A percentile compares a stretch with the other conserved stretches of the same genome.
Conservation (phyloP, 1,139 yeast species). For the Taphrina populina region DNA sequence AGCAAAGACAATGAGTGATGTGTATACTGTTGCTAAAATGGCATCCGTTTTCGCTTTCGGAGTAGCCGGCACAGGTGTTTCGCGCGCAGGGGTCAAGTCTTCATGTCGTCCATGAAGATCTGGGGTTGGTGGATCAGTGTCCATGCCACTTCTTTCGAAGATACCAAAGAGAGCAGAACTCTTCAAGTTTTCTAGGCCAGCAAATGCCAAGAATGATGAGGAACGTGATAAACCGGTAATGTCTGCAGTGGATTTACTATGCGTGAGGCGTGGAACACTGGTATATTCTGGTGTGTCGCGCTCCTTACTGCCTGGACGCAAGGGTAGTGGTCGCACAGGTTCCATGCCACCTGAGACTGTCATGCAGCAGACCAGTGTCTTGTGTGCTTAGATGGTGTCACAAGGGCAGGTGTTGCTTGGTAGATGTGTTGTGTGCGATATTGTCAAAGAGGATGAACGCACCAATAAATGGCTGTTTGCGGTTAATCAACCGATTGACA, state of each 20-base stretch:
- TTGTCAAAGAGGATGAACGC: no score
- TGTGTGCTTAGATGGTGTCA: not conserved
- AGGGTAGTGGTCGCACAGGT: conserved; percentile 3
- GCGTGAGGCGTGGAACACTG: not conserved
- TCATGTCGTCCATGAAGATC: conserved; percentile 7
- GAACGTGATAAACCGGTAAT: conserved; percentile 14
- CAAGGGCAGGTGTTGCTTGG: no score
- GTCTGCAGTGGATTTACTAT: conserved; percentile 16
- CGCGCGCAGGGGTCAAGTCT: not conserved
- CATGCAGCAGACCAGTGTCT: conserved; percentile 4
- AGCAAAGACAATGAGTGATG: not conserved
- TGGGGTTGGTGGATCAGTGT: conserved; percentile 19
- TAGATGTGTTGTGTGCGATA: no score
- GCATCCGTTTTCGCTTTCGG: not conserved
- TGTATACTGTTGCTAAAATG: not conserved
- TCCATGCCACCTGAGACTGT: not conserved
- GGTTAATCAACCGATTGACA: no score
- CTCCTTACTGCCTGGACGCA: conserved; percentile 3
- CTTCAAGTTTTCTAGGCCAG: conserved; percentile 17
- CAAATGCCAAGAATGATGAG: conserved; percentile 14
- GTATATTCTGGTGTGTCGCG: not conserved
- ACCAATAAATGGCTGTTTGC: no score
- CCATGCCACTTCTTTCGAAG: conserved; percentile 28
- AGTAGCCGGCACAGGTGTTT: not conserved
- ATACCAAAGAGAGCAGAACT: conserved; percentile 26